Evolutionary conservation across 2,329 filamentous ascomycete genomes (phyloP), one percentile per base, ranked within the genome.

Genomic region (Paraphoma chrysanthemicola): DNA sequence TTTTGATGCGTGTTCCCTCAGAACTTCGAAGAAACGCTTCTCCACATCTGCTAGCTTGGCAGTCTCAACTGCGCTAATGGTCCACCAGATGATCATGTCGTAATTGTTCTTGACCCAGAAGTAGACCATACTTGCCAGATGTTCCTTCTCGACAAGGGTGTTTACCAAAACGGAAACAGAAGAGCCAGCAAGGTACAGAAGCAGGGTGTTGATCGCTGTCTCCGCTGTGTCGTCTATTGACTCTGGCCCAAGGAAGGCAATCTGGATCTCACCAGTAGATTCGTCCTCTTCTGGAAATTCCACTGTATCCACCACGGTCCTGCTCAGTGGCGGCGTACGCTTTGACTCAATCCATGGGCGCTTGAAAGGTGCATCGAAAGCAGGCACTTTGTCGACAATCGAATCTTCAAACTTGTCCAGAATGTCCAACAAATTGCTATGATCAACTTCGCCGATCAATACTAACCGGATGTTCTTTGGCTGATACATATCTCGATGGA

Each of bases 281-380:
- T 99, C 95, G 64, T 99, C 95, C 69, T 97, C 94, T 73, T 99
- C 95, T 0, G 95, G 95, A 68, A 99, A 99, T 60, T 96, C 89
- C 29, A 96, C 89, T 0, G 85, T 92, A 63, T 94, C 87, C 11
- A 96, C 78, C 10, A 88, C 82, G 0, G 91, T 92, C 72, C 91
- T 83, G 30, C 85, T 85, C 29, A 99, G 81, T 0, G 86, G 78
- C 2, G 91, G 89, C 0, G 92, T 89, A 62, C 91, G 90, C 51
- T 88, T 85, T 3, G 94, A 97, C 54, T 97, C 93, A 23, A 95
- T 86, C 93, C 95, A 99, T 1, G 95, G 95, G 48, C 93, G 81
- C 64, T 88, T 89, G 80, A 97, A 98, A 0, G 91, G 88, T 3
- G 87, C 84, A 58, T 90, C 85, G 1, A 89, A 83, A 3, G 87